Base-by-base conservation (phyloP, 371 early-diverging fungal species). In the Amoeboaphelidium occidentale region DNA sequence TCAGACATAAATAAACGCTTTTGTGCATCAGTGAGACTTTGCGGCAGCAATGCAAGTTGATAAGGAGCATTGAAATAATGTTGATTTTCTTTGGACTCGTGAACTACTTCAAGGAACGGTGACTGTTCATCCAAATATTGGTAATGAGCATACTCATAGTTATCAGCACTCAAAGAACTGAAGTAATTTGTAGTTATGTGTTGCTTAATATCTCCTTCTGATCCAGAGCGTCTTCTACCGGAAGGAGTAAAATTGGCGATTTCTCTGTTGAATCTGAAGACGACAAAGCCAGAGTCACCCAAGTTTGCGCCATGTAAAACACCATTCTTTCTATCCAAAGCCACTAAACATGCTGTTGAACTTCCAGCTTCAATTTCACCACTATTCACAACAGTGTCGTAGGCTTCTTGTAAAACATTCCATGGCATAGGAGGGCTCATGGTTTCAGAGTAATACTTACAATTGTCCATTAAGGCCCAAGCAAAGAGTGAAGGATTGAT, bases 41-140 rank as follows among this genome's bases (percentile, higher is more conserved):
- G 24, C 4, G 56, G 56, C 3, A 53, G 25, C 12, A 54, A 22
- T 2, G 54, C 23, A 1, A 55, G 27, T 39, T 53, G 54, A 23
- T 25, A 55, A 10, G 55, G 55, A 27, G 57, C 55, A 42, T 57
- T 57, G 20, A 55, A 55, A 43, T 54, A 55, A 27, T 55, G 56
- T 26, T 55, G 56, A 43, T 12, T n/a, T 25, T 55, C 56, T 12
- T 39, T 54, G 12, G 54, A 24, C 23, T 51, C 27, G 39, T 22
- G 54, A 10, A 42, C 23, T 14, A 53, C 48, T 2, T 45, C 17
- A 13, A 3, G 22, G 14, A 25, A 27, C 24, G 43, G 50, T n/a
- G n/a, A n/a, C n/a, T n/a, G n/a, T n/a, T n/a, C n/a, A n/a, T n/a
- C n/a, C n/a, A n/a, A n/a, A n/a, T n/a, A n/a, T n/a, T n/a, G n/a